phyloP scores from a whole-genome alignment of 306 rosid species.

The Cotoneaster glaucophyllus region DNA sequence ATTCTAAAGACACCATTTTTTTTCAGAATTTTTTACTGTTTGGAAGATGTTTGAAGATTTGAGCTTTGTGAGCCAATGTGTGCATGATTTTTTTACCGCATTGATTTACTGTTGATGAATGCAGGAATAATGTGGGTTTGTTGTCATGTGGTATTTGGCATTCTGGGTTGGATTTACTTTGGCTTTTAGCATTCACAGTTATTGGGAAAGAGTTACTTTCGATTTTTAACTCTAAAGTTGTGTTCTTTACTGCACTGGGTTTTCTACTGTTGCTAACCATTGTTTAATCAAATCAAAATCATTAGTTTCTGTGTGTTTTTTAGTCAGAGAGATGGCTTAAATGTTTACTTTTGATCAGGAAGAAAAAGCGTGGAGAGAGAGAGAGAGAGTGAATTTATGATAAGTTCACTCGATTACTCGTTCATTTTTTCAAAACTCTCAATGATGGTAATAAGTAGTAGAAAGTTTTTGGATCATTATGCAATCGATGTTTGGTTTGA shows the following conservation, averaged over 20 bases:
- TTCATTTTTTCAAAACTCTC: not conserved
- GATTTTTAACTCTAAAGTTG: not conserved
- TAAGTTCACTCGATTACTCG: not conserved
- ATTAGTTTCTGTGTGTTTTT: not conserved
- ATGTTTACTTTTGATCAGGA: not conserved
- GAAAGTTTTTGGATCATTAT: not conserved
- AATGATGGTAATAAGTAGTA: not conserved
- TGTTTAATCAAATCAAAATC: not conserved
- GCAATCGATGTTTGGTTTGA: not conserved
- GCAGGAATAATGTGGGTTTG: not conserved
- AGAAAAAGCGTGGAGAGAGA: not conserved
- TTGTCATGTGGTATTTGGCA: not conserved
- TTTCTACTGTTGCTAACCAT: not conserved
- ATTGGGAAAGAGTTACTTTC: not conserved
- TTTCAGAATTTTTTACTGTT: not conserved
- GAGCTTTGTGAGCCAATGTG: not conserved
- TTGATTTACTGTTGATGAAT: slow-evolving; percentile 9
- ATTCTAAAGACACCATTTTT: not conserved
- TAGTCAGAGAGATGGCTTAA: not conserved
- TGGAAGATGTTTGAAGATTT: not conserved
- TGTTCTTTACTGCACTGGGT: not conserved
- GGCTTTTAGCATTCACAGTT: not conserved
- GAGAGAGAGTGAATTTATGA: not conserved
- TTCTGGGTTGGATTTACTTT: slow-evolving; percentile 1
- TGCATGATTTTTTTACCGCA: not conserved